These are phyloP conservation scores for Phalaenopsis aphrodite DNA, from an alignment of 106 monocot genomes.

Conservation along the genomic window DNA sequence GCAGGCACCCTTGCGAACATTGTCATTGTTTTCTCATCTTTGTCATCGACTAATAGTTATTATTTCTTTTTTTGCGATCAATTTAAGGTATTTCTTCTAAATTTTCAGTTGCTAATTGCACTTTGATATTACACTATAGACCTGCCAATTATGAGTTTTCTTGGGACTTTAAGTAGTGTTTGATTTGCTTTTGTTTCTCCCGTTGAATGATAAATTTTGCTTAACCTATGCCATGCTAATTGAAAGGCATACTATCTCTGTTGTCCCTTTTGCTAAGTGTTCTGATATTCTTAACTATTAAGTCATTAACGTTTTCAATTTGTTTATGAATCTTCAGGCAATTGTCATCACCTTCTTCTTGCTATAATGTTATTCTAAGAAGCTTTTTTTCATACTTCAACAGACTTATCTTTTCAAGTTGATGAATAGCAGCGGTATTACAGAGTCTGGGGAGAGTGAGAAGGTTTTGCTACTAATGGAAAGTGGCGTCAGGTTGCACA, in stretches of 20 bases:
- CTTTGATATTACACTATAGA: not conserved
- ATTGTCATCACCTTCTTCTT: not conserved
- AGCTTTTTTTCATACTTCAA: not conserved
- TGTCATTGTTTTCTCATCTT: not conserved
- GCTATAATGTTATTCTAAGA: not conserved
- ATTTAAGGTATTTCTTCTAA: not conserved
- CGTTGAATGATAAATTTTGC: not conserved
- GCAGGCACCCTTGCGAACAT: too few relatives aligned
- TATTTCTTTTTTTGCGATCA: not conserved
- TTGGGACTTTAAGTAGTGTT: not conserved
- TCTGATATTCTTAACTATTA: not conserved
- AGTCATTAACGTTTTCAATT: not conserved
- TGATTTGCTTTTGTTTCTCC: not conserved
- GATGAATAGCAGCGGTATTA: conserved; percentile 97
- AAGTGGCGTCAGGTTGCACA: conserved; percentile 90
- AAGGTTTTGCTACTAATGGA: conserved; percentile 94
- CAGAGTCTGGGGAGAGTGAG: conserved; percentile 96
- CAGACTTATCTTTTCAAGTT: conserved; percentile 97
- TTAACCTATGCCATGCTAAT: not conserved
- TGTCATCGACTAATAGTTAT: not conserved
- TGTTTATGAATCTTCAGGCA: not conserved
- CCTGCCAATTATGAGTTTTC: not conserved
- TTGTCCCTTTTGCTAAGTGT: not conserved
- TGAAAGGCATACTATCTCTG: not conserved
- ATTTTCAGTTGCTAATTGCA: not conserved